Evolutionary conservation across 768 basidiomycete genomes (phyloP).

Genomic region (Lactarius hatsudake): DNA sequence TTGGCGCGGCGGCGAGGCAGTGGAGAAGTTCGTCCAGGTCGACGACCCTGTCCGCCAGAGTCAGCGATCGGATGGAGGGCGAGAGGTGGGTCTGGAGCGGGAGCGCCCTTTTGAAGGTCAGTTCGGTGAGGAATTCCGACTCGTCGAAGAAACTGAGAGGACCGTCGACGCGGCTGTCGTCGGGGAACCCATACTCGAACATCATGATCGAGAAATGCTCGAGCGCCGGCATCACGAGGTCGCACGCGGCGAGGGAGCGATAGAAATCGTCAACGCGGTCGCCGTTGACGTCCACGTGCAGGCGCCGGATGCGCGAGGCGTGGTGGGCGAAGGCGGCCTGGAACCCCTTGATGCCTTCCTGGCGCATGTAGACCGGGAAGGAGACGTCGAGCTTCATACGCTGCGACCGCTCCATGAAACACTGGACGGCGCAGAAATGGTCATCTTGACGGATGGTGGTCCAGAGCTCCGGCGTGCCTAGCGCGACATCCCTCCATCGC

Average conservation of each 20-base stretch:
- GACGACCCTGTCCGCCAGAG: conserved; percentile 7
- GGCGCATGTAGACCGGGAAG: neutral
- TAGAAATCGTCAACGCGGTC: conserved; percentile 18
- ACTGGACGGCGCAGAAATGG: neutral
- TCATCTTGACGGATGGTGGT: conserved; percentile 16
- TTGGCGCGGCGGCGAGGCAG: conserved; percentile 11
- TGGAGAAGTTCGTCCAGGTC: conserved; percentile 13
- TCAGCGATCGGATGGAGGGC: conserved; percentile 9
- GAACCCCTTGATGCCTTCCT: neutral
- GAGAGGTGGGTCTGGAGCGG: conserved; percentile 13
- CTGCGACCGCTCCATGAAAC: conserved; percentile 7
- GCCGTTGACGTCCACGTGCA: conserved; percentile 11
- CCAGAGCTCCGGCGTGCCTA: conserved; percentile 10
- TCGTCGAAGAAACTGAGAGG: neutral
- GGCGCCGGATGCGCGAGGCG: conserved; percentile 1
- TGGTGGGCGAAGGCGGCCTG: neutral
- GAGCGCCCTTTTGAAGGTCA: conserved; percentile 7
- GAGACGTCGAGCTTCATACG: conserved; percentile 11
- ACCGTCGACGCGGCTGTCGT: neutral
- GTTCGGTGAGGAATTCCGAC: neutral
- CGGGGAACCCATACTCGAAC: conserved; percentile 6
- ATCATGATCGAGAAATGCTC: conserved; percentile 20
- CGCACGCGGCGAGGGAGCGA: neutral
- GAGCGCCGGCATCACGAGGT: conserved; percentile 1
- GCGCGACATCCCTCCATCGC: conserved; percentile 7